Percentiles rank a stretch among this genome's conserved stretches.
Evolutionary conservation across 192 early-diverging fungal genomes (phyloP).

Genomic region (Gonapodya prolifera): DNA sequence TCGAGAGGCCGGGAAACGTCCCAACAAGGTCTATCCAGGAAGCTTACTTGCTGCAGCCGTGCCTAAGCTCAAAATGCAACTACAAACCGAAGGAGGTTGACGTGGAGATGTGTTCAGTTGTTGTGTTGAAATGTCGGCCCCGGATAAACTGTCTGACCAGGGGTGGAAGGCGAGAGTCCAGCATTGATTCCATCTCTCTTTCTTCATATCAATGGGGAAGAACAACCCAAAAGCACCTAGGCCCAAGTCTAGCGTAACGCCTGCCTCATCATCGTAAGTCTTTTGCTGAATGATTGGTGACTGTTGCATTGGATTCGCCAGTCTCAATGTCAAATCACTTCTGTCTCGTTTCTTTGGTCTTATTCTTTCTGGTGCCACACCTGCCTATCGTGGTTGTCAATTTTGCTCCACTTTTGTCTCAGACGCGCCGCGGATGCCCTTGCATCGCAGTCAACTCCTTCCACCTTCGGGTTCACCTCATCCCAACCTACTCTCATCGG

Average conservation of each 20-base stretch:
- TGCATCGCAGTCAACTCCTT: neutral
- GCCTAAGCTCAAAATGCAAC: no score
- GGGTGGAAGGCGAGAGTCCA: neutral
- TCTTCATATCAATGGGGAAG: neutral
- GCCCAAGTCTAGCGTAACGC: neutral
- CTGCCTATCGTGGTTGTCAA: neutral
- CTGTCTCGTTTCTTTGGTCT: no score
- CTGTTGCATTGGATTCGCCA: no score
- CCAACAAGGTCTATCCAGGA: no score
- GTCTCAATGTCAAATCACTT: no score
- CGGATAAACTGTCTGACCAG: neutral
- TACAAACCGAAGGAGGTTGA: no score
- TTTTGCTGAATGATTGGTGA: no score
- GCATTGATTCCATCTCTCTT: no score
- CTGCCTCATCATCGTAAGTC: neutral
- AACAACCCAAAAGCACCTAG: neutral
- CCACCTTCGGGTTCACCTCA: neutral
- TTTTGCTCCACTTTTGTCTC: no score
- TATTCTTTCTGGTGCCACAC: neutral
- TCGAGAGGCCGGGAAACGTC: no score
- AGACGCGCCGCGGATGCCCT: neutral
- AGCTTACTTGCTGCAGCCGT: no score
- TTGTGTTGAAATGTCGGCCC: neutral
- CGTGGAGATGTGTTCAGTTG: no score
- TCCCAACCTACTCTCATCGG: neutral